These are phyloP conservation scores for Pleurotus citrinopileatus DNA, from an alignment of 768 basidiomycete species.

Conservation along the genomic window DNA sequence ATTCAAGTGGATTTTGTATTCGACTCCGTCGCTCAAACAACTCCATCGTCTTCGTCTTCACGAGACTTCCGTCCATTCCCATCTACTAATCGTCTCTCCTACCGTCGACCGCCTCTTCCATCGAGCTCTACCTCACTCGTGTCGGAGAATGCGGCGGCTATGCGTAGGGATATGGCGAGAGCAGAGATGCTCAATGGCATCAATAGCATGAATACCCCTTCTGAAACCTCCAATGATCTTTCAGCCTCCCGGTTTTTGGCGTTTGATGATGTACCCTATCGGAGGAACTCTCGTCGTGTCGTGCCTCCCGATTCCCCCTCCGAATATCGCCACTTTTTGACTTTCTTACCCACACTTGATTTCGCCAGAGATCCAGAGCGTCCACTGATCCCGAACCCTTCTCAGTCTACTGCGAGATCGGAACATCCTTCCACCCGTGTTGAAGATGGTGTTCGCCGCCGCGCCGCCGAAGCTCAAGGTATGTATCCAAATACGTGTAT, in stretches of 20 bases:
- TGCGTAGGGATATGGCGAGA: conserved; percentile 34
- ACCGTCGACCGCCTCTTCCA: conserved; percentile 16
- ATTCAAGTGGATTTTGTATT: background rate
- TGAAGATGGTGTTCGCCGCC: background rate
- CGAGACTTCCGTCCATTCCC: background rate
- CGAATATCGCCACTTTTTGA: background rate
- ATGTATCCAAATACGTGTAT: too few species aligned
- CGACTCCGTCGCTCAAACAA: background rate
- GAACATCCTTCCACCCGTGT: background rate
- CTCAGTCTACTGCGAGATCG: background rate
- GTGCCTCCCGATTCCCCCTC: background rate
- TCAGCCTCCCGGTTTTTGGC: background rate
- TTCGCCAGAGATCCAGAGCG: conserved; percentile 4
- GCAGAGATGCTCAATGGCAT: conserved; percentile 28
- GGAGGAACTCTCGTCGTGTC: background rate
- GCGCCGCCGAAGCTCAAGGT: background rate
- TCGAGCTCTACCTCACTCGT: conserved; percentile 37
- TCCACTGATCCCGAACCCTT: background rate
- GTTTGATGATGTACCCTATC: background rate
- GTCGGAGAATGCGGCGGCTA: conserved; percentile 42
- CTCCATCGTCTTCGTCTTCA: background rate
- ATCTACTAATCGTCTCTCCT: conserved; percentile 13
- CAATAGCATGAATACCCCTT: background rate
- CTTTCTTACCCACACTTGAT: conserved; percentile 1
- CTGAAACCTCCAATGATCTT: background rate